Conservation (phyloP, 768 basidiomycete genomes). For the Leccinum uliginosum region DNA sequence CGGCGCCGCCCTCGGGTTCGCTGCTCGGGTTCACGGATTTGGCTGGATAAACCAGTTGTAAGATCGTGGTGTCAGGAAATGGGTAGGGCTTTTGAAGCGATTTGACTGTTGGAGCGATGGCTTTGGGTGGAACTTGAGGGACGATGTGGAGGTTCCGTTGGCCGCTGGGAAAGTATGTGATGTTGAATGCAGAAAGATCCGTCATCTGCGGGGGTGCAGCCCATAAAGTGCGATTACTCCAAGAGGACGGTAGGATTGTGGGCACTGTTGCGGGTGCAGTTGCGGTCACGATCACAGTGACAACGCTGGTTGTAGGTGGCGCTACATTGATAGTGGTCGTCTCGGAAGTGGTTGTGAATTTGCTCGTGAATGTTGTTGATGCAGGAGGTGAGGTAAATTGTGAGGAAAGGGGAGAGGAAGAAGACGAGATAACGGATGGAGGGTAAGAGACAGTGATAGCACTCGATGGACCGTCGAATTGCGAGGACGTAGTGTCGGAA, state of each 20-base stretch:
- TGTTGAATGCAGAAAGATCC: constrained; percentile 56
- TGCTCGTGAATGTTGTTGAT: constrained; percentile 7
- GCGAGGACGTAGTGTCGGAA: neutral
- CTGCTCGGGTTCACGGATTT: constrained; percentile 65
- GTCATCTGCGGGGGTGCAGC: constrained; percentile 47
- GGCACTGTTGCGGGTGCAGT: neutral
- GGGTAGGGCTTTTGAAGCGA: constrained; percentile 4
- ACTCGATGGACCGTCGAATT: neutral
- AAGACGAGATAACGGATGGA: neutral
- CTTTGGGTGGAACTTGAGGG: constrained; percentile 39
- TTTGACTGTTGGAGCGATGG: constrained; percentile 23
- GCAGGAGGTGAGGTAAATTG: neutral
- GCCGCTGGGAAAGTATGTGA: constrained; percentile 53
- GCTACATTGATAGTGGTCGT: constrained; percentile 5
- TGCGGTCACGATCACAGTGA: constrained; percentile 9
- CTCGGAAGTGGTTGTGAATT: constrained; percentile 6
- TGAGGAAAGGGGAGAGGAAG: neutral
- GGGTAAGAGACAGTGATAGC: neutral
- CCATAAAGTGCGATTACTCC: constrained; percentile 39
- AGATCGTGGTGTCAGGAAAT: constrained; percentile 36
- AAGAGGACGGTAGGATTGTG: constrained; percentile 3
- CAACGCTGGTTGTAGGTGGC: constrained; percentile 3
- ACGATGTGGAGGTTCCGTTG: constrained; percentile 54
- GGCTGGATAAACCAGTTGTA: constrained; percentile 67
- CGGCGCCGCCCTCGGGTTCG: constrained; percentile 63